Base-by-base conservation (phyloP, 2,329 filamentous ascomycete genomes). In the Stagonosporopsis rhizophila region DNA sequence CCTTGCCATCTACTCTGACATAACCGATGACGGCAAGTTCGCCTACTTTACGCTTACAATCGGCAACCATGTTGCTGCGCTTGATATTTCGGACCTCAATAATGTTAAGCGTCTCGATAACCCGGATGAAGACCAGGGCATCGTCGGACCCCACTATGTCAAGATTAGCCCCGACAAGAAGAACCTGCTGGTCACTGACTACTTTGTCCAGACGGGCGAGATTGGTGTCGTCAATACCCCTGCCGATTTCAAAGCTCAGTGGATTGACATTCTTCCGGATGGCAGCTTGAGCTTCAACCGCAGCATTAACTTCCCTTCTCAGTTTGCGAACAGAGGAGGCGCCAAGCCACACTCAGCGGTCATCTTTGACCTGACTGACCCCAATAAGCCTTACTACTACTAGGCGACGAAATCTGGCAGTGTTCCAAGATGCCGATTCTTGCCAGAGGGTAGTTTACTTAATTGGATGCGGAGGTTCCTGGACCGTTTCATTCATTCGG, bases 161-260 rank as follows among this genome's bases (percentile, higher is more conserved):
- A 88, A 87, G 77, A 78, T 88, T 56, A 83, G 83, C 4, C 85
- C 85, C 0, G 85, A 87, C 61, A 84, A 87, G 78, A 86, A 86
- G 78, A 83, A 87, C 68, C 72, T 88, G 15, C 78, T 87, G 2
- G 84, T 87, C 14, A 86, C 83, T n/a, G 86, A 86, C 48, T 88
- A 88, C 76, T 88, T 88, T 65, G 83, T 88, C 2, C 85, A 88
- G 74, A 83, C 81, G 9, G 85, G 85, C 23, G 82, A 84, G 52
- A 86, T 87, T 53, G 83, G 82, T 6, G 75, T 87, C 2, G 79
- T 87, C 66, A 87, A 87, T 67, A 86, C 84, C 0, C 83, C 84
- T 0, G 83, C 79, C 19, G 85, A 87, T 68, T 87, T 81, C 80
- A 87, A 86, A 77, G 85, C 80, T 0, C 62, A 84, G 60, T 87